Conservation (phyloP, 2,329 filamentous ascomycete genomes). For the Sarocladium brachiariae region DNA sequence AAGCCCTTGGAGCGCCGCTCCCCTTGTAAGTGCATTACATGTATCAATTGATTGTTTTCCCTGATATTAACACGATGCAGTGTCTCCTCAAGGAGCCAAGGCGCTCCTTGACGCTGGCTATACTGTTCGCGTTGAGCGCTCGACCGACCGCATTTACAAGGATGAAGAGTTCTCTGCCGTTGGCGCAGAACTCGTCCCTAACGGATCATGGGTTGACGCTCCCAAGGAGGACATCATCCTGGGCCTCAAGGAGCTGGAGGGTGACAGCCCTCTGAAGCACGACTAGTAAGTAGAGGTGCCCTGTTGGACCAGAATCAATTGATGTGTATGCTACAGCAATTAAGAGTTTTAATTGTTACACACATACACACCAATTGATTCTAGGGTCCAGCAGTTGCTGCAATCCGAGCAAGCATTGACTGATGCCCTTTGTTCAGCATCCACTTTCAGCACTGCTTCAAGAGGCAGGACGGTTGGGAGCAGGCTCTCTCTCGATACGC, state of each 20-base stretch:
- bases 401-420: neutral
- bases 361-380: no score
- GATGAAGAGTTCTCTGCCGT: conserved; percentile 52
- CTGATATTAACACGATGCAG: conserved; percentile 8
- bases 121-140: conserved; percentile 58
- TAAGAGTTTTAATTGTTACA: no score
- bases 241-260: conserved; percentile 59
- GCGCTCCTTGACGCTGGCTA: conserved; percentile 61
- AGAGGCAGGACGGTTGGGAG: neutral
- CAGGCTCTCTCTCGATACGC: conserved; percentile 9
- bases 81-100: conserved; percentile 21
- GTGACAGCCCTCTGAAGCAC: conserved; percentile 55
- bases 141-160: conserved; percentile 56
- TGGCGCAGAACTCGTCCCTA: conserved; percentile 59
- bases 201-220: conserved; percentile 61
- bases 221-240: conserved; percentile 64
- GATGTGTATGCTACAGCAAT: no score
- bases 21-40: conserved; percentile 4
- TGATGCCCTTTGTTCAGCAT: conserved; percentile 37
- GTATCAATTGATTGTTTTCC: neutral
- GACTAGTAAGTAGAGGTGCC: conserved; percentile 44
- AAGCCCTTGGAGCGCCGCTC: conserved; percentile 14
- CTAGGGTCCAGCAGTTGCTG: neutral
- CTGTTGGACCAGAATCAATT: no score
- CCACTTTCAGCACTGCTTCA: conserved; percentile 13